Conservation (phyloP, 805 yeast species). For the Zygosaccharomyces rouxii region DNA sequence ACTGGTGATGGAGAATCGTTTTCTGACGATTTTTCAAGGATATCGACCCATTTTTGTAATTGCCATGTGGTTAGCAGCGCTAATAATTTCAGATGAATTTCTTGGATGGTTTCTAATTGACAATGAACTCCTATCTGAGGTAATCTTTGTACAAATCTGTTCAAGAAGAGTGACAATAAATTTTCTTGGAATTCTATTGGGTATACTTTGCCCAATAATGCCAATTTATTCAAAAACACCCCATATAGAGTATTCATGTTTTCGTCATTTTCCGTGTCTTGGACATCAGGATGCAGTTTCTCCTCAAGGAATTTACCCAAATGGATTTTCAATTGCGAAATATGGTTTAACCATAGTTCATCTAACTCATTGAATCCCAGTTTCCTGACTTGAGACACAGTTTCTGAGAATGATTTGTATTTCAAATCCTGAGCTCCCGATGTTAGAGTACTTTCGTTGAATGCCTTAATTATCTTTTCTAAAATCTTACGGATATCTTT, state of each 20-base stretch:
- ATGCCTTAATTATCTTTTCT: constrained; percentile 20
- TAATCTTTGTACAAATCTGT: constrained; percentile 16
- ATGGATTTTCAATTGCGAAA: constrained; percentile 20
- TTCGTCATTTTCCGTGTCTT: constrained; percentile 12
- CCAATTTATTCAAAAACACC: constrained; percentile 29
- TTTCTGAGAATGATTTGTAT: constrained; percentile 17
- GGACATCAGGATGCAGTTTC: constrained; percentile 7
- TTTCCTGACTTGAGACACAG: constrained; percentile 20
- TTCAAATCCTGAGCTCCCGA: constrained; percentile 9
- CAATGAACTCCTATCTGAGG: constrained; percentile 11
- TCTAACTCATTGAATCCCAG: constrained; percentile 22
- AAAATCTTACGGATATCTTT: constrained; percentile 19
- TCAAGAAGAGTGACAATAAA: constrained; percentile 18
- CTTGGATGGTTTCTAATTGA: constrained; percentile 12
- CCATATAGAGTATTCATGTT: constrained; percentile 17
- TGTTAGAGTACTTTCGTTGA: constrained; percentile 19
- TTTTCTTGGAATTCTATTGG: constrained; percentile 24
- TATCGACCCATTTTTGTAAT: constrained; percentile 29
- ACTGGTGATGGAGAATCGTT: constrained; percentile 2
- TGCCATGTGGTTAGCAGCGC: constrained; percentile 29
- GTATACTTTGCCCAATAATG: constrained; percentile 27
- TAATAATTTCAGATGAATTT: constrained; percentile 27
- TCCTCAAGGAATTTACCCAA: constrained; percentile 25
- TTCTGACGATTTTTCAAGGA: constrained; percentile 14
- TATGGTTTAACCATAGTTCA: constrained; percentile 26